Conservation (phyloP, 2,329 filamentous ascomycete genomes). For the Dothistroma septosporum region DNA sequence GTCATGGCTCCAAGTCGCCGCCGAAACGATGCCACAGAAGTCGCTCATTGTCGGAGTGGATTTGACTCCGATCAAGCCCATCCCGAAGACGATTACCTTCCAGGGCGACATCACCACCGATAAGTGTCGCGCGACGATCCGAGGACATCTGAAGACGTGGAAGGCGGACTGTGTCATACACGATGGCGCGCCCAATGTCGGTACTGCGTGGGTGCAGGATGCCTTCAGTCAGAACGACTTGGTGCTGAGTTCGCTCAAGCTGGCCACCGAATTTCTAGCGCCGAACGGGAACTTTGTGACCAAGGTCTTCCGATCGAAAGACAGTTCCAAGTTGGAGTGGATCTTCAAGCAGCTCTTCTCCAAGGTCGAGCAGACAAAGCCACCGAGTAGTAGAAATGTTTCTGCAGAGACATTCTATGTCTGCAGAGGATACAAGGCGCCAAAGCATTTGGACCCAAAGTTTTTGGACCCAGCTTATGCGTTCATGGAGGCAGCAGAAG, state of each 20-base stretch:
- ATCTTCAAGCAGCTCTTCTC: constrained; percentile 95
- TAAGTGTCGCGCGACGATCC: constrained; percentile 85
- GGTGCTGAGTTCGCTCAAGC: constrained; percentile 81
- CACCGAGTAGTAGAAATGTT: constrained; percentile 90
- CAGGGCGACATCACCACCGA: constrained; percentile 98
- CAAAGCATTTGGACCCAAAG: constrained; percentile 85
- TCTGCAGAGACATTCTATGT: constrained; percentile 99
- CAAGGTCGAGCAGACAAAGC: constrained; percentile 96
- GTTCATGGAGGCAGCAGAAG: constrained; percentile 84
- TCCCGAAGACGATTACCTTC: constrained; percentile 89
- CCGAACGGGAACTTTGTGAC: constrained; percentile 93
- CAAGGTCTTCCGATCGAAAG: constrained; percentile 95
- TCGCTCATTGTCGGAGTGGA: constrained; percentile 93
- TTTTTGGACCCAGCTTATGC: constrained; percentile 86
- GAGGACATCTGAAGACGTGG: constrained; percentile 88
- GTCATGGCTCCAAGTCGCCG: constrained; percentile 94
- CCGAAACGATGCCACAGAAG: constrained; percentile 86
- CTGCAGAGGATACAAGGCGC: constrained; percentile 90
- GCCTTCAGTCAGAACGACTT: constrained; percentile 96
- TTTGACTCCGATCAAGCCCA: constrained; percentile 90
- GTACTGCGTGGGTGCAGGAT: constrained; percentile 97
- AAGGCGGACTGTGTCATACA: constrained; percentile 95
- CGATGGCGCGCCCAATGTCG: constrained; percentile 95
- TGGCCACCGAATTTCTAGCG: constrained; percentile 87
- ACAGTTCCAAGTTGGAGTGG: constrained; percentile 94